A percentile compares a stretch with the other conserved stretches of the same genome.
Conservation (phyloP, 2,329 filamentous ascomycete genomes). For the Mollisiaceae sp. region DNA sequence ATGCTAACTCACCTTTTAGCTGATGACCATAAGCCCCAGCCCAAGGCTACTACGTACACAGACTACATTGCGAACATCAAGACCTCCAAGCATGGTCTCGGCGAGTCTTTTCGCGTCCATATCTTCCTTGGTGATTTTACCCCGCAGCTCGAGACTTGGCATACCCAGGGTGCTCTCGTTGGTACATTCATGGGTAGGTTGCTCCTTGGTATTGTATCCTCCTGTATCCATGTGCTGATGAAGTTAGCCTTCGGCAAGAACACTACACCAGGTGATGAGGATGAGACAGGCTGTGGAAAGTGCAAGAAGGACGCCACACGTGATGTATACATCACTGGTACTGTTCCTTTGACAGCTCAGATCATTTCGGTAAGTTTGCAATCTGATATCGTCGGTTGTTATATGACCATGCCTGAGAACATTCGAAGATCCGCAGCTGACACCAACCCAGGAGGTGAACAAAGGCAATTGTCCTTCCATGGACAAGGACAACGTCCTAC, state of each 20-base stretch:
- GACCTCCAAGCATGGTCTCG: conserved; percentile 43
- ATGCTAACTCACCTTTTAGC: background rate
- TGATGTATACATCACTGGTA: conserved; percentile 45
- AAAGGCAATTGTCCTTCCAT: conserved; percentile 40
- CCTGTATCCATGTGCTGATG: background rate
- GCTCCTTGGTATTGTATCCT: background rate
- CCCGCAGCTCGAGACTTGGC: conserved; percentile 39
- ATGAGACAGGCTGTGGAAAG: conserved; percentile 41
- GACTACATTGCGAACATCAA: conserved; percentile 46
- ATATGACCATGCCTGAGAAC: background rate
- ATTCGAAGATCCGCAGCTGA: conserved; percentile 22
- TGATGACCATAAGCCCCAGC: conserved; percentile 3
- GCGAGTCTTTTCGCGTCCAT: conserved; percentile 44
- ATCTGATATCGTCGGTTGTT: background rate
- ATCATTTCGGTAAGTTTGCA: conserved; percentile 12
- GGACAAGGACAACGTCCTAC: conserved; percentile 40
- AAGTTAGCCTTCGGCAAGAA: conserved; percentile 46
- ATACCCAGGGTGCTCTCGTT: conserved; percentile 47
- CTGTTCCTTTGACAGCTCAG: conserved; percentile 45
- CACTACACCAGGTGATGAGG: conserved; percentile 26
- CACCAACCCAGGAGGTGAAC: conserved; percentile 35
- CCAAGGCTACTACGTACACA: conserved; percentile 32
- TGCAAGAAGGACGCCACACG: conserved; percentile 40
- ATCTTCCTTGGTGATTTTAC: conserved; percentile 46
- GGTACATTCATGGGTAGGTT: conserved; percentile 38